Percentiles rank a stretch among this genome's conserved stretches.
phyloP scores from a whole-genome alignment of 2,329 filamentous ascomycete genomes.

The Pseudopithomyces chartarum region DNA sequence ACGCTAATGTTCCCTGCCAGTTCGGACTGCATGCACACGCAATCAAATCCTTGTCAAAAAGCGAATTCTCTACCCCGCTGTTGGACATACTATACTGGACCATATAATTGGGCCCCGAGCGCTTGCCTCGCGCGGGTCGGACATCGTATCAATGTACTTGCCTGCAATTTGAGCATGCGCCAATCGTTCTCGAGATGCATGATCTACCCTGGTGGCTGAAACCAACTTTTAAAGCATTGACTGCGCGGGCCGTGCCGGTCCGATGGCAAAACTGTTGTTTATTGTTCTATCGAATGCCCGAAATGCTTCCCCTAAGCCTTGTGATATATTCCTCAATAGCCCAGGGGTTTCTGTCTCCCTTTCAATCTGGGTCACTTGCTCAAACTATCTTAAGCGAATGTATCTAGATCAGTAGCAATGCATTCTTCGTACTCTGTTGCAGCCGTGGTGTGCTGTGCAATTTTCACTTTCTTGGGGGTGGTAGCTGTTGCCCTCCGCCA shows the following conservation, averaged over 20 bases:
- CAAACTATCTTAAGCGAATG: background rate
- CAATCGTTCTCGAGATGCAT: background rate
- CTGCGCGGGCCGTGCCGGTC: background rate
- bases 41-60: too few species aligned
- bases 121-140: background rate
- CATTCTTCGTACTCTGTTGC: background rate
- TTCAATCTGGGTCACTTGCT: background rate
- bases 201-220: background rate
- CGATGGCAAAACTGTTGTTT: background rate
- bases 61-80: too few species aligned
- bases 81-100: background rate
- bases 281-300: background rate
- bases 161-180: background rate
- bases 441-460: background rate
- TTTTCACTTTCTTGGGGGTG: background rate
- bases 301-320: background rate
- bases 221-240: background rate
- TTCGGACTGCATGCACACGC: too few species aligned
- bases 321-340: background rate
- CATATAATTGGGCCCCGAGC: background rate
- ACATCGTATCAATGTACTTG: background rate
- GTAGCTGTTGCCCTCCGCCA: background rate
- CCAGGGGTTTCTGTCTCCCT: background rate
- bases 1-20: too few species aligned
- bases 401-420: background rate